Conservation (phyloP, 1,139 yeast genomes). For the Yamadazyma aaseri region DNA sequence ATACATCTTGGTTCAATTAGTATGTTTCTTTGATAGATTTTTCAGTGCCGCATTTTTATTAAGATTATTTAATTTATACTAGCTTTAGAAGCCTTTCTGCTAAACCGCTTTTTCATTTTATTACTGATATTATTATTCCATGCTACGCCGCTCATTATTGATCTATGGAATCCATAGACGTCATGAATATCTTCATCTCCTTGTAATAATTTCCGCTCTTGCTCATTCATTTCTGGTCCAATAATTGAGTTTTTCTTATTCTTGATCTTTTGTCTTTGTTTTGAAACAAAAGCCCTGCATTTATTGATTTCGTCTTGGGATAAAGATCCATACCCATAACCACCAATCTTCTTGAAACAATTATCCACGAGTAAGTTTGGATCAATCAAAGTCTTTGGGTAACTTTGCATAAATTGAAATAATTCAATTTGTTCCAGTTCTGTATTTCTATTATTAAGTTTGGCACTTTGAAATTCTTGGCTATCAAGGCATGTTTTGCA, state of each 20-base stretch:
- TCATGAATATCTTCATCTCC: slow-evolving; percentile 40
- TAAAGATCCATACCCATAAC: slow-evolving; percentile 64
- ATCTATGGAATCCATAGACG: slow-evolving; percentile 48
- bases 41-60: not conserved
- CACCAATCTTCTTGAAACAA: slow-evolving; percentile 73
- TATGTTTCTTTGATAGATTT: not conserved
- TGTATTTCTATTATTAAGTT: slow-evolving; percentile 12
- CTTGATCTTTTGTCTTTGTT: slow-evolving; percentile 49
- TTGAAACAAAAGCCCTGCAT: slow-evolving; percentile 73
- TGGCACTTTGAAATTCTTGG: slow-evolving; percentile 31
- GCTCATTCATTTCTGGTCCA: slow-evolving; percentile 39
- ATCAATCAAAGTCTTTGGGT: slow-evolving; percentile 71
- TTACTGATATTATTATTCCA: slow-evolving; percentile 57
- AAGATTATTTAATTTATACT: slow-evolving; percentile 3
- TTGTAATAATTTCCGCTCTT: slow-evolving; percentile 36
- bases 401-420: slow-evolving; percentile 81
- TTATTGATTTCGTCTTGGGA: slow-evolving; percentile 79
- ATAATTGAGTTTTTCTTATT: slow-evolving; percentile 34
- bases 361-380: slow-evolving; percentile 69
- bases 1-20: slow-evolving; percentile 19
- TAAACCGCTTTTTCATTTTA: slow-evolving; percentile 46
- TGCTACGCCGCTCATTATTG: slow-evolving; percentile 54
- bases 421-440: slow-evolving; percentile 76
- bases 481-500: slow-evolving; percentile 74
- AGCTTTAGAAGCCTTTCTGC: slow-evolving; percentile 21